Percentiles rank a stretch among this genome's conserved stretches.
These are phyloP conservation scores for Wickerhamiella kurtzmanii DNA, from an alignment of 805 yeast genomes.

Conservation along the genomic window DNA sequence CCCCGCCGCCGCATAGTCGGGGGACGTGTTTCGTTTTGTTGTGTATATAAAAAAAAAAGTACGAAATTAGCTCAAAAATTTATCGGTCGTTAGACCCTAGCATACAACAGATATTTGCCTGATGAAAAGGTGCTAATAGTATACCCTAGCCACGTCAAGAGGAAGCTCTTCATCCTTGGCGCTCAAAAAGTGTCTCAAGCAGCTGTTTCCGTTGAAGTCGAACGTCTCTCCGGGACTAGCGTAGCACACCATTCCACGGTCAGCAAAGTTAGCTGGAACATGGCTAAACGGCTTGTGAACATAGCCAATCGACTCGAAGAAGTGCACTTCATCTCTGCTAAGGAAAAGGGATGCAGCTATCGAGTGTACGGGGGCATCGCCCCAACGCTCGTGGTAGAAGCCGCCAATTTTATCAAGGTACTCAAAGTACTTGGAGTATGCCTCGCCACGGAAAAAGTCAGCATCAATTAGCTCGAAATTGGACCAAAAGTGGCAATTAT, in stretches of 20 bases:
- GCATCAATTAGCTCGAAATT: constrained; percentile 71
- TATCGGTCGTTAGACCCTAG: too few relatives aligned
- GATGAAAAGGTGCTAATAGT: too few relatives aligned
- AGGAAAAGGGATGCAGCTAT: constrained; percentile 50
- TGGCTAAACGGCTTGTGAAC: constrained; percentile 54
- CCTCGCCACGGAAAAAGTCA: constrained; percentile 58
- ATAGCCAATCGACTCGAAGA: constrained; percentile 74
- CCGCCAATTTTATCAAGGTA: constrained; percentile 62
- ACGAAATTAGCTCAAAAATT: too few relatives aligned
- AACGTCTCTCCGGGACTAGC: constrained; percentile 29
- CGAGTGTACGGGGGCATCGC: constrained; percentile 86
- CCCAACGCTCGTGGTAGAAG: constrained; percentile 88
- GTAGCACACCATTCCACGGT: constrained; percentile 39
- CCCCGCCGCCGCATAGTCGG: constrained; percentile 11
- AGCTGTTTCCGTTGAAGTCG: constrained; percentile 26
- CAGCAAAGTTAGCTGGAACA: constrained; percentile 52
- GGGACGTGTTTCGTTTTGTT: too few relatives aligned
- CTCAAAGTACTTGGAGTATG: constrained; percentile 54
- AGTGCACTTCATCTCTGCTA: constrained; percentile 48
- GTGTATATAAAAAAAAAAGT: background rate
- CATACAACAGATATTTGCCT: too few relatives aligned
- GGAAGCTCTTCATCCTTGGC: constrained; percentile 20
- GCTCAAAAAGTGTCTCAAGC: constrained; percentile 24
- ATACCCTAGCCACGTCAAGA: constrained; percentile 11
- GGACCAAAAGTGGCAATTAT: constrained; percentile 80